Evolutionary conservation across 2,329 filamentous ascomycete genomes (phyloP).

Genomic region (Aspergillus oerlinghausenensis): DNA sequence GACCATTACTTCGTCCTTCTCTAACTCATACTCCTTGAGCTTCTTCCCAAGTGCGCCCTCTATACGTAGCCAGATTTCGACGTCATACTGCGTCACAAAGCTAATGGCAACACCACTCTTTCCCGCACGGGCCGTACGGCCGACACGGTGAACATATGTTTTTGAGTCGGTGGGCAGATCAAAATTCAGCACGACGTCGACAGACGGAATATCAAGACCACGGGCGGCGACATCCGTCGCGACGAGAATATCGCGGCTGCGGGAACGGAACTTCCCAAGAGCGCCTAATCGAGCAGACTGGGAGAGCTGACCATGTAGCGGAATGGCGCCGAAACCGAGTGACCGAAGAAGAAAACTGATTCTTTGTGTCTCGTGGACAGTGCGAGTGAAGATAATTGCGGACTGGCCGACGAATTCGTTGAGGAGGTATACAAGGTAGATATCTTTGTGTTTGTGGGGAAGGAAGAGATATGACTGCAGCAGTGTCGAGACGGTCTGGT

Average conservation of each 20-base stretch:
- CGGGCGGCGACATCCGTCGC: slow-evolving; percentile 92
- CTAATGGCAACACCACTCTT: slow-evolving; percentile 77
- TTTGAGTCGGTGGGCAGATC: slow-evolving; percentile 81
- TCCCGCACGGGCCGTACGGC: slow-evolving; percentile 80
- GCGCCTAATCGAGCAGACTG: slow-evolving; percentile 84
- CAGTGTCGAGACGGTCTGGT: slow-evolving; percentile 86
- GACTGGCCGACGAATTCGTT: slow-evolving; percentile 85
- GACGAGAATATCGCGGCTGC: slow-evolving; percentile 75
- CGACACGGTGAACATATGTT: slow-evolving; percentile 86
- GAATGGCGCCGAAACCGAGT: slow-evolving; percentile 85
- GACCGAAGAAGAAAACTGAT: slow-evolving; percentile 76
- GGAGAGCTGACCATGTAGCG: slow-evolving; percentile 85
- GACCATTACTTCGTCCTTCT: slow-evolving; percentile 81
- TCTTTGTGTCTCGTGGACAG: slow-evolving; percentile 84
- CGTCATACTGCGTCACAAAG: slow-evolving; percentile 82
- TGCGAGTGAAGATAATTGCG: slow-evolving; percentile 85
- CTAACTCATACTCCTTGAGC: slow-evolving; percentile 62
- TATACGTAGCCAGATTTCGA: slow-evolving; percentile 75
- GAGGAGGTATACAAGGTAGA: slow-evolving; percentile 78
- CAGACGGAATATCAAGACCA: slow-evolving; percentile 88
- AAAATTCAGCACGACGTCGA: slow-evolving; percentile 81
- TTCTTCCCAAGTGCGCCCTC: slow-evolving; percentile 77
- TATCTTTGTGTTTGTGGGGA: slow-evolving; percentile 81
- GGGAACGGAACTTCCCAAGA: slow-evolving; percentile 81
- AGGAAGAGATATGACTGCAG: slow-evolving; percentile 84